Evolutionary conservation across 169 alveolate genomes (phyloP).

Genomic region (Eimeria praecox): DNA sequence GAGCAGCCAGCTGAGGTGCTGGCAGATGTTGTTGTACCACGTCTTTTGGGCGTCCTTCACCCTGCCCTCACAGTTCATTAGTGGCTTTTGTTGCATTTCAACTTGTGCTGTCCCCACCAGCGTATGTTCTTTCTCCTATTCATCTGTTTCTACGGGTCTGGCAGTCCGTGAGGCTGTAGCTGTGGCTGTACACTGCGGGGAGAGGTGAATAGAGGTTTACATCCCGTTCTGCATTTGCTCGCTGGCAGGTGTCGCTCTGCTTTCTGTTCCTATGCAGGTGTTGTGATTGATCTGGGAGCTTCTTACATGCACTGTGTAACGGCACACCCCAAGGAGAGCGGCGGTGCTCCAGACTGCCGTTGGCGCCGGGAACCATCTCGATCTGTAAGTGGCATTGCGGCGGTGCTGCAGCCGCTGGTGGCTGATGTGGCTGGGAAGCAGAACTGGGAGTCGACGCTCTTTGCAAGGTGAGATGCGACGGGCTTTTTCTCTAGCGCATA

Average conservation of each 20-base stretch:
- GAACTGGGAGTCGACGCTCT: slow-evolving; percentile 82
- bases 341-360: slow-evolving; percentile 68
- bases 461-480: slow-evolving; percentile 68
- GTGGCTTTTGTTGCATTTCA: not conserved
- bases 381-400: slow-evolving; percentile 82
- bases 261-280: slow-evolving; percentile 43
- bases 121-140: not conserved
- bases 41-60: not conserved
- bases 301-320: slow-evolving; percentile 83
- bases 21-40: not conserved
- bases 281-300: slow-evolving; percentile 81
- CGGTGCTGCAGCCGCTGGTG: slow-evolving; percentile 79
- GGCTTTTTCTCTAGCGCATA: not conserved
- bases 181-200: not conserved
- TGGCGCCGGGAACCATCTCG: slow-evolving; percentile 84
- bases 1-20: not conserved
- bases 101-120: not conserved
- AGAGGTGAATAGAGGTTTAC: not conserved
- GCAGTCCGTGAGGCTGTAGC: not conserved
- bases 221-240: not conserved
- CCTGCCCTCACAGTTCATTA: not conserved
- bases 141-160: not conserved
- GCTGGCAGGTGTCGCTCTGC: not conserved
- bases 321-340: slow-evolving; percentile 68
- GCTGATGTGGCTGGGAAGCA: slow-evolving; percentile 83